These are phyloP conservation scores for Eragrostis nindensis DNA, from an alignment of 176 grass and related monocot species.

Conservation along the genomic window DNA sequence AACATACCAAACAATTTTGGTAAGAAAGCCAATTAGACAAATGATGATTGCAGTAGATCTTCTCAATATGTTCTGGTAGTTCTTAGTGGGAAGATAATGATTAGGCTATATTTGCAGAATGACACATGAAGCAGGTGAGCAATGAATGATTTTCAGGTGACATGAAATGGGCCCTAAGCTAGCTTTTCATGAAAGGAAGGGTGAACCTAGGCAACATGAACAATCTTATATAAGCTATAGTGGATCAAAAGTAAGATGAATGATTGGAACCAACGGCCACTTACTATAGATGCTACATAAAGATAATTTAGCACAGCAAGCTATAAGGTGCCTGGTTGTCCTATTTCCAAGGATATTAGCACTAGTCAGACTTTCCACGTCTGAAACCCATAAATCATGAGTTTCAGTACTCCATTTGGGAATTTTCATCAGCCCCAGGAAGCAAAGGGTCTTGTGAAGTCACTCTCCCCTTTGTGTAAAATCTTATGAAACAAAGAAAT, in stretches of 20 bases:
- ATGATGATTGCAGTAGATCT: background rate
- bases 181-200: conserved; percentile 5
- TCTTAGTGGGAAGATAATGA: conserved; percentile 40
- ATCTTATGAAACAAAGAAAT: background rate
- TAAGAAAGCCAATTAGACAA: background rate
- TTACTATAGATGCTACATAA: no score
- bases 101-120: conserved; percentile 1
- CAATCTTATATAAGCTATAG: background rate
- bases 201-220: conserved; percentile 23
- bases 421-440: background rate
- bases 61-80: background rate
- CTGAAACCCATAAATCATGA: conserved; percentile 3
- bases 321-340: background rate
- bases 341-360: background rate
- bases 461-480: background rate
- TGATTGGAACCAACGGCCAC: conserved; percentile 28
- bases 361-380: background rate
- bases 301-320: background rate
- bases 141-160: conserved; percentile 33
- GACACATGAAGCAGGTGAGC: conserved; percentile 17
- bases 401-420: background rate
- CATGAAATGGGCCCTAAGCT: background rate
- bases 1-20: no score
- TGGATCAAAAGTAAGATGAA: background rate
- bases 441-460: conserved; percentile 26